phyloP scores from a whole-genome alignment of 768 basidiomycete species.

The Leccinellum rugosiceps region DNA sequence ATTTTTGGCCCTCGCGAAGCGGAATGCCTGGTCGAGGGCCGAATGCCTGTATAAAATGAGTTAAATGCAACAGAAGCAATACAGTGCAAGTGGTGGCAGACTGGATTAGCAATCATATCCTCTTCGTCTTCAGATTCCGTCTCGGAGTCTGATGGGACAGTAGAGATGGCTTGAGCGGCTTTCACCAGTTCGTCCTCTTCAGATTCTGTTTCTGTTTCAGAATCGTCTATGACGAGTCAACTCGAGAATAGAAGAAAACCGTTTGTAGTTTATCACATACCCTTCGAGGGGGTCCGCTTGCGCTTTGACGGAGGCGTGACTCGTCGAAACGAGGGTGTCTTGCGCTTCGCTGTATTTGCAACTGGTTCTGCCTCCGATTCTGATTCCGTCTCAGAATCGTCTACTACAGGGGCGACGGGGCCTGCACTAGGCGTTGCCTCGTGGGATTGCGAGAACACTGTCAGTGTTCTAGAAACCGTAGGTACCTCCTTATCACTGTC shows the following conservation, averaged over 20 bases:
- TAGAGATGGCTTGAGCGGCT: constrained; percentile 2
- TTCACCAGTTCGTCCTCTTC: constrained; percentile 22
- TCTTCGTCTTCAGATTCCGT: constrained; percentile 47
- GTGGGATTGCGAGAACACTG: constrained; percentile 7
- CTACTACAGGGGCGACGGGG: neutral
- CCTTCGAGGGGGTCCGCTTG: constrained; percentile 11
- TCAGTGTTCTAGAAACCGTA: constrained; percentile 23
- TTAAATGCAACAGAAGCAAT: constrained; percentile 1
- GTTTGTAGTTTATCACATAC: constrained; percentile 8
- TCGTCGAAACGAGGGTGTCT: constrained; percentile 17
- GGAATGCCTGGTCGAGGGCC: constrained; percentile 55
- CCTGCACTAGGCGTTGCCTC: neutral
- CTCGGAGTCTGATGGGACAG: constrained; percentile 28
- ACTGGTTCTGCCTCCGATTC: constrained; percentile 26
- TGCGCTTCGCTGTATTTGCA: constrained; percentile 20
- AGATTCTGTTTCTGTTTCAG: constrained; percentile 48
- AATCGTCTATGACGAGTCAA: constrained; percentile 29
- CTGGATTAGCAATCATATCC: constrained; percentile 29
- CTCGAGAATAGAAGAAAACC: neutral
- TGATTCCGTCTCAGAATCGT: constrained; percentile 34
- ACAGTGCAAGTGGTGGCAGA: constrained; percentile 11
- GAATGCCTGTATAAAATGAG: constrained; percentile 30
- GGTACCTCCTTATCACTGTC: constrained; percentile 25
- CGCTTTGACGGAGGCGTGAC: constrained; percentile 16
- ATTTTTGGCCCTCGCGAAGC: constrained; percentile 40